A percentile compares a stretch with the other conserved stretches of the same genome.
phyloP scores from a whole-genome alignment of 345 rosid species.

The Durio zibethinus region DNA sequence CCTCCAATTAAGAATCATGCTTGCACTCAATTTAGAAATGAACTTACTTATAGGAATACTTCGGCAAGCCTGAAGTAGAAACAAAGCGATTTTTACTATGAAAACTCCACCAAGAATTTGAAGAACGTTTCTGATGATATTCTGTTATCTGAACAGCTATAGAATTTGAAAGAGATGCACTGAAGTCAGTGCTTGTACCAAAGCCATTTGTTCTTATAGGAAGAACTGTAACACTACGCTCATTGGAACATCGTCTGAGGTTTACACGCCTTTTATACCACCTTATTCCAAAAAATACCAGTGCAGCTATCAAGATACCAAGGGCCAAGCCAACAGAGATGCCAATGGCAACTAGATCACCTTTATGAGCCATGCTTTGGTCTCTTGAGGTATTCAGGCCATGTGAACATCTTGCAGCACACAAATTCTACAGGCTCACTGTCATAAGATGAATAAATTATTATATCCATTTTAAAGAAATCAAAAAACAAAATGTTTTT shows the following conservation, averaged over 20 bases:
- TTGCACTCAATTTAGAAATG: slow-evolving; percentile 2
- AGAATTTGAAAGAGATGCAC: slow-evolving; percentile 50
- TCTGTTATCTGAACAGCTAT: slow-evolving; percentile 27
- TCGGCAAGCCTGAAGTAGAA: slow-evolving; percentile 75
- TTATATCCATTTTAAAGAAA: neutral
- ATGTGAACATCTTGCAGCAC: slow-evolving; percentile 49
- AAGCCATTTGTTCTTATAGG: slow-evolving; percentile 73
- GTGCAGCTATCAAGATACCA: slow-evolving; percentile 70
- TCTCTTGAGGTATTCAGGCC: slow-evolving; percentile 29
- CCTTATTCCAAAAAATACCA: slow-evolving; percentile 50
- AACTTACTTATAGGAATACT: slow-evolving; percentile 81
- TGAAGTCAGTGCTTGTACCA: slow-evolving; percentile 64
- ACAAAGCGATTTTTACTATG: slow-evolving; percentile 59
- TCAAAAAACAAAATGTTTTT: neutral
- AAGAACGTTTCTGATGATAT: slow-evolving; percentile 39
- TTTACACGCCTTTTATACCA: slow-evolving; percentile 62
- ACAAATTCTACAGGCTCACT: slow-evolving; percentile 27
- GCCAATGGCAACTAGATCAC: slow-evolving; percentile 59
- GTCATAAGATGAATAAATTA: slow-evolving; percentile 11
- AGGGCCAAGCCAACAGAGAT: slow-evolving; percentile 72
- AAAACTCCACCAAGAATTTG: slow-evolving; percentile 53
- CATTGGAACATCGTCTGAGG: slow-evolving; percentile 47
- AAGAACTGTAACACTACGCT: slow-evolving; percentile 51
- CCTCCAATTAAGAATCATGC: neutral
- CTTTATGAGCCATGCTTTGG: slow-evolving; percentile 48